Evolutionary conservation across 129 eudicot genomes (phyloP).

Genomic region (Flaveria ramosissima): DNA sequence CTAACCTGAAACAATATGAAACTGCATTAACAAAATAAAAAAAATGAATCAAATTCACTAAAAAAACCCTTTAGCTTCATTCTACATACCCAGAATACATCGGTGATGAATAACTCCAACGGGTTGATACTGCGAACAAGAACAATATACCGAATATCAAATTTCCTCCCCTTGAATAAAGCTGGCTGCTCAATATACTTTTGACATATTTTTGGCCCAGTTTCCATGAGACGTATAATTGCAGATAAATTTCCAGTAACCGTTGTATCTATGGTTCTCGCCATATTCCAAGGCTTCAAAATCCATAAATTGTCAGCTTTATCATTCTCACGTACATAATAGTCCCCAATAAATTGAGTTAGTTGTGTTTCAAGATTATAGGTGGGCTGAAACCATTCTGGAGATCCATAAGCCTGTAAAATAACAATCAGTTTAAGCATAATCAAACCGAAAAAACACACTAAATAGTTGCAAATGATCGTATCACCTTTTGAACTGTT

Average conservation of each 20-base stretch:
- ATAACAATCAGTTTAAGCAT: conserved; percentile 12
- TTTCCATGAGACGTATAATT: conserved; percentile 92
- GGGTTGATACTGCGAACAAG: conserved; percentile 81
- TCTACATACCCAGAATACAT: conserved; percentile 80
- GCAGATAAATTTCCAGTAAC: conserved; percentile 83
- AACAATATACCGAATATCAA: conserved; percentile 92
- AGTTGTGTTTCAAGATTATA: conserved; percentile 91
- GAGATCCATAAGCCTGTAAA: conserved; percentile 78
- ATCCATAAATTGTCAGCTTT: conserved; percentile 81
- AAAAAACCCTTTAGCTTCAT: not conserved
- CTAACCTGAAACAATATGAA: conserved; percentile 67
- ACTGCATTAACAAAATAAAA: not conserved
- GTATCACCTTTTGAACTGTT: conserved; percentile 73
- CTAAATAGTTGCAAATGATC: not conserved
- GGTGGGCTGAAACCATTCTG: conserved; percentile 88
- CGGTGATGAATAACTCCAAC: conserved; percentile 72
- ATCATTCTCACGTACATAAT: conserved; percentile 63
- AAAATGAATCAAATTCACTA: not conserved
- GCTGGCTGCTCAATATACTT: conserved; percentile 94
- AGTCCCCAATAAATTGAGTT: conserved; percentile 79
- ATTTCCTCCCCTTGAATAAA: conserved; percentile 79
- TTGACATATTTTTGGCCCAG: conserved; percentile 98
- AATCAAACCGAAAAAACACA: not conserved
- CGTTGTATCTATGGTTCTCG: conserved; percentile 92
- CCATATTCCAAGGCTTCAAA: conserved; percentile 99